Percentiles rank a stretch among this genome's conserved stretches.
Evolutionary conservation across 2,329 filamentous ascomycete genomes (phyloP).

Genomic region (Arachnomyces sp.): DNA sequence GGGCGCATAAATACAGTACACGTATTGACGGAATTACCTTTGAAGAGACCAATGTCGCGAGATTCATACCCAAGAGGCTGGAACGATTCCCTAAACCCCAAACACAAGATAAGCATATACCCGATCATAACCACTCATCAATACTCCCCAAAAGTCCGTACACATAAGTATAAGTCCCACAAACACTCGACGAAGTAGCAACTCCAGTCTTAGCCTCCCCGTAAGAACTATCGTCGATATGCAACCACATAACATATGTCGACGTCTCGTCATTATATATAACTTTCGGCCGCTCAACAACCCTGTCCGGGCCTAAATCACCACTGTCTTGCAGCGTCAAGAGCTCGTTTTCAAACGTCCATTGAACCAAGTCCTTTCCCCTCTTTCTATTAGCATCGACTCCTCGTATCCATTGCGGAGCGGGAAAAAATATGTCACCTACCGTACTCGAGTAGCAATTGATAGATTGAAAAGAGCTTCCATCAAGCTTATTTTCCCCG

Average conservation of each 20-base stretch:
- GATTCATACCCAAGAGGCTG: conserved; percentile 45
- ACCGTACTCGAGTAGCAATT: conserved; percentile 58
- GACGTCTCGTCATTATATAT: conserved; percentile 58
- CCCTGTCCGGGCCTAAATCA: conserved; percentile 54
- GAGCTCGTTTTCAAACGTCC: conserved; percentile 55
- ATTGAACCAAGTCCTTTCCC: conserved; percentile 50
- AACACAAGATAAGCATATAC: too few species aligned
- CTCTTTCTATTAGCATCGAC: not conserved
- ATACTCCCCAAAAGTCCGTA: too few species aligned
- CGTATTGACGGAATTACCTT: conserved; percentile 15
- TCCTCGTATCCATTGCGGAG: not conserved
- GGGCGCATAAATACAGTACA: too few species aligned
- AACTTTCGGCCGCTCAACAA: conserved; percentile 62
- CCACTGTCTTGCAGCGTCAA: conserved; percentile 46
- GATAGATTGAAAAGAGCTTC: conserved; percentile 54
- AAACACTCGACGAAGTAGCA: conserved; percentile 52
- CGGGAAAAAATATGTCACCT: conserved; percentile 7
- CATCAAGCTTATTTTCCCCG: conserved; percentile 62
- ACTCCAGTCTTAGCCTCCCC: conserved; percentile 59
- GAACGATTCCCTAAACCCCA: conserved; percentile 25
- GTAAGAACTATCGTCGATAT: conserved; percentile 57
- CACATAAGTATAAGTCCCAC: conserved; percentile 51
- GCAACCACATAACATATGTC: conserved; percentile 63
- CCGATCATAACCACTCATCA: too few species aligned
- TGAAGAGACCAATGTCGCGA: conserved; percentile 54